Conservation (phyloP, 2,329 filamentous ascomycete species). For the Aspergillus phoenicis region DNA sequence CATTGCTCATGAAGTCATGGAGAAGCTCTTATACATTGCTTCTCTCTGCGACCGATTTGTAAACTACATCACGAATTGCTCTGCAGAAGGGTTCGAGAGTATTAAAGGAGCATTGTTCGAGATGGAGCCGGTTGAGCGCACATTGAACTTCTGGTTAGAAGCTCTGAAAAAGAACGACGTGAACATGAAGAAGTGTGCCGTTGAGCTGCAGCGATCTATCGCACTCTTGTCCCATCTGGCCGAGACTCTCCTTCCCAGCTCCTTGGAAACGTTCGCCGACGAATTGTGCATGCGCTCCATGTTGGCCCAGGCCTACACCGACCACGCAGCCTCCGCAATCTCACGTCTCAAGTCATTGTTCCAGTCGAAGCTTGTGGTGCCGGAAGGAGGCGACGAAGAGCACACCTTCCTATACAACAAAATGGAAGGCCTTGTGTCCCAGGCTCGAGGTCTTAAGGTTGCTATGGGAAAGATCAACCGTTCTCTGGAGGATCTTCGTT, state of each 20-base stretch:
- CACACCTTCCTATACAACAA: slow-evolving; percentile 69
- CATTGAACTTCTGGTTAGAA: slow-evolving; percentile 86
- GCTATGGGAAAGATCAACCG: slow-evolving; percentile 76
- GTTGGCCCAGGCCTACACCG: slow-evolving; percentile 78
- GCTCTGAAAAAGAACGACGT: slow-evolving; percentile 80
- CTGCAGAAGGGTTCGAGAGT: slow-evolving; percentile 73
- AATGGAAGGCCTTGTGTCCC: slow-evolving; percentile 70
- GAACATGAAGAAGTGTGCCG: slow-evolving; percentile 78
- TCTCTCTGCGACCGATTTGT: slow-evolving; percentile 83
- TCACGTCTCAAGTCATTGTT: slow-evolving; percentile 66
- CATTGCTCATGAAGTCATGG: slow-evolving; percentile 76
- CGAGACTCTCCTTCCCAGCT: slow-evolving; percentile 73
- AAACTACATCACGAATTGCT: slow-evolving; percentile 76
- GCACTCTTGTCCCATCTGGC: slow-evolving; percentile 84
- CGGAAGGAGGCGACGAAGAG: slow-evolving; percentile 68
- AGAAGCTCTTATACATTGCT: slow-evolving; percentile 82
- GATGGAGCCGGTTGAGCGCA: slow-evolving; percentile 86
- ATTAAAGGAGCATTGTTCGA: slow-evolving; percentile 83
- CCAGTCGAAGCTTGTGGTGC: slow-evolving; percentile 62
- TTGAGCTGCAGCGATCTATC: slow-evolving; percentile 79
- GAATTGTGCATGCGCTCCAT: slow-evolving; percentile 75
- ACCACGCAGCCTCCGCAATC: slow-evolving; percentile 72
- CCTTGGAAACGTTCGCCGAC: slow-evolving; percentile 73
- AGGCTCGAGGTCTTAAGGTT: slow-evolving; percentile 82
- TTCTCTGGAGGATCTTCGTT: slow-evolving; percentile 74